Conservation (phyloP, 2,329 filamentous ascomycete species). For the Diaporthe citrichinensis region DNA sequence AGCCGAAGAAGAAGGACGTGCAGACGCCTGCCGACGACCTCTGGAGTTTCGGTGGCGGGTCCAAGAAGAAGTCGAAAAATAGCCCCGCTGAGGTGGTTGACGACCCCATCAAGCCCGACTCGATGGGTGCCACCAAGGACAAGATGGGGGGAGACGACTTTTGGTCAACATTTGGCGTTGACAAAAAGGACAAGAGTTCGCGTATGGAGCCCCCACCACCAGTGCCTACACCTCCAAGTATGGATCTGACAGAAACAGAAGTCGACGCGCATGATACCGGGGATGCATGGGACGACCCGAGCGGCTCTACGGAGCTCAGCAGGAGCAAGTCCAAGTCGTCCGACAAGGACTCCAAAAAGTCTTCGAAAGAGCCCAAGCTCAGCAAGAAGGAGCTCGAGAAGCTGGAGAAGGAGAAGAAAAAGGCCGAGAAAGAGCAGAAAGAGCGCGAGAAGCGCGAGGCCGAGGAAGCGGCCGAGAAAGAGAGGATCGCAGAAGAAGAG, state of each 20-base stretch:
- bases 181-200: slow-evolving; percentile 59
- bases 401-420: slow-evolving; percentile 48
- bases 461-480: slow-evolving; percentile 39
- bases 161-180: slow-evolving; percentile 59
- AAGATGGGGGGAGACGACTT: slow-evolving; percentile 50
- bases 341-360: slow-evolving; percentile 49
- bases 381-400: slow-evolving; percentile 59
- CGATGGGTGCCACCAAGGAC: slow-evolving; percentile 59
- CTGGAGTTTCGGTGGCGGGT: slow-evolving; percentile 53
- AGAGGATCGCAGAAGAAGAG: slow-evolving; percentile 40
- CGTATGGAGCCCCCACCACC: slow-evolving; percentile 59
- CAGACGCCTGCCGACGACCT: slow-evolving; percentile 57
- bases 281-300: slow-evolving; percentile 53
- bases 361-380: slow-evolving; percentile 58
- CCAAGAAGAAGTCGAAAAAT: slow-evolving; percentile 69
- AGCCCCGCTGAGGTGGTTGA: slow-evolving; percentile 60
- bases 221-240: slow-evolving; percentile 62
- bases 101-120: slow-evolving; percentile 61
- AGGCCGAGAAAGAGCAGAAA: slow-evolving; percentile 46
- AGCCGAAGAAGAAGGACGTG: slow-evolving; percentile 48
- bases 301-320: slow-evolving; percentile 42
- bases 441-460: slow-evolving; percentile 40
- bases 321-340: slow-evolving; percentile 57
- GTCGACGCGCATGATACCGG: slow-evolving; percentile 49
- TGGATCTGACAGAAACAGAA: slow-evolving; percentile 61